Conservation (phyloP, 2,329 filamentous ascomycete genomes). For the Chaetothyriales sp. region DNA sequence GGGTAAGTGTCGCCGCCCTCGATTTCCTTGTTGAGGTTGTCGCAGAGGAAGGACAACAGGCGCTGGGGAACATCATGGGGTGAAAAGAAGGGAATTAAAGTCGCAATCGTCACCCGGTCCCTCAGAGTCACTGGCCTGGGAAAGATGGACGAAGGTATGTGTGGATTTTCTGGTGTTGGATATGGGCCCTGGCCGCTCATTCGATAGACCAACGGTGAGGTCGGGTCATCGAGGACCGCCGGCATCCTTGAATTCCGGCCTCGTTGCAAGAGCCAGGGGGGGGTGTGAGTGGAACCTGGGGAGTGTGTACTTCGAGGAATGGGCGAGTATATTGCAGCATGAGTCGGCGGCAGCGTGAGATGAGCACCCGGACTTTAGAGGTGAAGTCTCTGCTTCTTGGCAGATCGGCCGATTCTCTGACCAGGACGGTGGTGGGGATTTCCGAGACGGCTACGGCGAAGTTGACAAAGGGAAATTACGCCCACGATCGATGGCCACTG, state of each 20-base stretch:
- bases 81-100: constrained; percentile 68
- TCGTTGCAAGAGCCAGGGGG: background rate
- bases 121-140: constrained; percentile 68
- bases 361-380: background rate
- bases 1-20: constrained; percentile 86
- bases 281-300: background rate
- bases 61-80: constrained; percentile 59
- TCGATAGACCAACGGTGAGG: constrained; percentile 53
- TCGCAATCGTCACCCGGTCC: constrained; percentile 70
- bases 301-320: background rate
- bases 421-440: background rate
- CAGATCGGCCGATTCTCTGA: background rate
- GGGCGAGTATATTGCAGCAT: background rate
- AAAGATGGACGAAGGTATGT: constrained; percentile 52
- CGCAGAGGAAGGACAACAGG: constrained; percentile 60
- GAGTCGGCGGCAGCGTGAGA: background rate
- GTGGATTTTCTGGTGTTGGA: constrained; percentile 44
- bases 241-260: constrained; percentile 40
- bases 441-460: background rate
- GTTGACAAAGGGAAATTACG: too few species aligned
- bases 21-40: constrained; percentile 79
- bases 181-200: constrained; percentile 52
- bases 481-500: too few species aligned
- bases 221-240: constrained; percentile 64
- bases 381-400: background rate